Percentiles rank a stretch among this genome's conserved stretches.
These are phyloP conservation scores for Pichia sp. DNA, from an alignment of 1,139 yeast genomes.

Conservation along the genomic window DNA sequence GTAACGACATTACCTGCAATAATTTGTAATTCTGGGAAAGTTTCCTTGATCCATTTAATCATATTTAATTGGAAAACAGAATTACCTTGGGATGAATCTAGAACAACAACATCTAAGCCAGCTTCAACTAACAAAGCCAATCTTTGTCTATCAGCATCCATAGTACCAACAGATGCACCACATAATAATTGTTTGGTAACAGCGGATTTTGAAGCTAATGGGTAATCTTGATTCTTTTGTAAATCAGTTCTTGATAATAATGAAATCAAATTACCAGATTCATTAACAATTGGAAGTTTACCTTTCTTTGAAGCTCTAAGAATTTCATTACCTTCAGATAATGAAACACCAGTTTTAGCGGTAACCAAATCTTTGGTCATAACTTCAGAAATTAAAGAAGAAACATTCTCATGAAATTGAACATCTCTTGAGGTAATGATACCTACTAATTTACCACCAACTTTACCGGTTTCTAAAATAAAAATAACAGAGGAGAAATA, in stretches of 20 bases:
- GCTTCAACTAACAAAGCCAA: constrained; percentile 82
- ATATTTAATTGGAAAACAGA: constrained; percentile 89
- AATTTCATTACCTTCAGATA: constrained; percentile 82
- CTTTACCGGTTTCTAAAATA: constrained; percentile 65
- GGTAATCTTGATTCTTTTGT: constrained; percentile 91
- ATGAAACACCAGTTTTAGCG: constrained; percentile 73
- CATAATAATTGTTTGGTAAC: constrained; percentile 92
- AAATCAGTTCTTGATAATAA: constrained; percentile 92
- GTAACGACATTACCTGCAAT: constrained; percentile 98
- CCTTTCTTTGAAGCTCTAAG: constrained; percentile 94
- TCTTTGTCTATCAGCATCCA: constrained; percentile 83
- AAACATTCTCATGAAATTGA: constrained; percentile 80
- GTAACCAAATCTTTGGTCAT: constrained; percentile 90
- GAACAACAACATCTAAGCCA: constrained; percentile 91
- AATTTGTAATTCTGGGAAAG: constrained; percentile 73
- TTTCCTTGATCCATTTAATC: constrained; percentile 85
- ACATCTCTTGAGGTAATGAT: constrained; percentile 95
- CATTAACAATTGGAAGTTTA: constrained; percentile 89
- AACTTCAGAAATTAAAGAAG: constrained; percentile 59
- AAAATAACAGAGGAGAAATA: constrained; percentile 1
- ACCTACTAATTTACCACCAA: constrained; percentile 89
- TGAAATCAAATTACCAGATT: constrained; percentile 68
- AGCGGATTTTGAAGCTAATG: constrained; percentile 89
- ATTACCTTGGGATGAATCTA: constrained; percentile 98
- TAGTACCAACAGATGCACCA: constrained; percentile 98